These are phyloP conservation scores for Marasmius fiardii DNA, from an alignment of 1,284 basidiomycete species.

Conservation along the genomic window DNA sequence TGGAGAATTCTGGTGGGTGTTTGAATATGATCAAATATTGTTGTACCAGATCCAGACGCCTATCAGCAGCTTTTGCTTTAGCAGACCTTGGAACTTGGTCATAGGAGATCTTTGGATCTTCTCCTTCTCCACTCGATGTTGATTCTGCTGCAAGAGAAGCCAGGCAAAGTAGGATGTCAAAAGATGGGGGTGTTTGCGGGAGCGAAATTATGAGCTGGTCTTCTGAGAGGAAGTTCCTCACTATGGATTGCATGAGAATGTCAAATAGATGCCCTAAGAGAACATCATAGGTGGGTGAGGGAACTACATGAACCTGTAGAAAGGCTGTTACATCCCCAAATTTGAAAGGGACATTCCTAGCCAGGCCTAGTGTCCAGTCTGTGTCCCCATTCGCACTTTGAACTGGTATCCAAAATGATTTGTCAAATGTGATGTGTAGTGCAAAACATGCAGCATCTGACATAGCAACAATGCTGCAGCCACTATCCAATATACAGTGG, in stretches of 20 bases:
- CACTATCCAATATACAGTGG: background rate
- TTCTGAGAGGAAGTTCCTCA: slow-evolving; percentile 7
- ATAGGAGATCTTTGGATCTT: too few species aligned
- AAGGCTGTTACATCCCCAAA: slow-evolving; percentile 14
- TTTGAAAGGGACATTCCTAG: slow-evolving; percentile 17
- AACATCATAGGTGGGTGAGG: slow-evolving; percentile 9
- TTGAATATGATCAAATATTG: too few species aligned
- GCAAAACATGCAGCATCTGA: background rate
- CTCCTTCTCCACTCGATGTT: too few species aligned
- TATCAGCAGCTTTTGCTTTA: too few species aligned
- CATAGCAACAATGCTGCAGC: background rate
- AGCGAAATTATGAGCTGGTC: slow-evolving; percentile 11
- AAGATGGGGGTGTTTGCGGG: too few species aligned
- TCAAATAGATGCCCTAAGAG: slow-evolving; percentile 14
- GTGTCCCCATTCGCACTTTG: background rate
- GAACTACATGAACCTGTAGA: slow-evolving; percentile 12
- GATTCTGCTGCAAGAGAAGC: too few species aligned
- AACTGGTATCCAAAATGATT: background rate
- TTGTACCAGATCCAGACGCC: too few species aligned
- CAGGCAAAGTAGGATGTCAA: too few species aligned
- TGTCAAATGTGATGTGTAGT: background rate
- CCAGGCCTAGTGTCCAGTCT: slow-evolving; percentile 14
- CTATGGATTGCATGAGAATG: slow-evolving; percentile 7
- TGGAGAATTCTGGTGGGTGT: too few species aligned
- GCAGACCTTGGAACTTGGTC: too few species aligned